Evolutionary conservation across 139 green algal genomes (phyloP).

Genomic region (Chloropicon primus): DNA sequence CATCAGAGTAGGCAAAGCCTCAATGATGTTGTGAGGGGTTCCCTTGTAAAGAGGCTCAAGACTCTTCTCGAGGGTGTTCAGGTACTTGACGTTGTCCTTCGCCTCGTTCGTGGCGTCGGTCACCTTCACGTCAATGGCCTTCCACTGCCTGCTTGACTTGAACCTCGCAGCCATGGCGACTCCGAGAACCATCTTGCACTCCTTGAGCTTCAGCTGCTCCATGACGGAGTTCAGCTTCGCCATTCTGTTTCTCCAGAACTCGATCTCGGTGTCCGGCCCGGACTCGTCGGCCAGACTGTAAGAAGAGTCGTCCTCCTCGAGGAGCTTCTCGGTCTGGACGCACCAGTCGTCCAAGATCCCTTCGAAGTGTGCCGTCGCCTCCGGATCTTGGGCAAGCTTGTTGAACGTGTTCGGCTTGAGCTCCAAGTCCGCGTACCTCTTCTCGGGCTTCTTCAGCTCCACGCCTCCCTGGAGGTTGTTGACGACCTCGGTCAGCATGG

Average conservation of each 20-base stretch:
- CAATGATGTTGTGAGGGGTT: conserved; percentile 47
- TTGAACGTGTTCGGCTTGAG: conserved; percentile 38
- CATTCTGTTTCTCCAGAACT: conserved; percentile 70
- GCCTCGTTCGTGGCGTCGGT: conserved; percentile 77
- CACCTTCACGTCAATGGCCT: conserved; percentile 47
- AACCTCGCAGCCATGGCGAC: conserved; percentile 33
- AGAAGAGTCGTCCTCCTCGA: conserved; percentile 12
- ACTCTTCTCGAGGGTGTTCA: conserved; percentile 66
- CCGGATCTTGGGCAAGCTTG: conserved; percentile 33
- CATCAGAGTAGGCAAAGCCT: conserved; percentile 57
- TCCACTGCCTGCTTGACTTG: conserved; percentile 55
- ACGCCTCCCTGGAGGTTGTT: conserved; percentile 40
- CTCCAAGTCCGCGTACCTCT: conserved; percentile 38
- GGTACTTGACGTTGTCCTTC: conserved; percentile 86
- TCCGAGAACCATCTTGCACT: conserved; percentile 57
- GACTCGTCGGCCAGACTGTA: conserved; percentile 27
- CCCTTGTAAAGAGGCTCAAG: conserved; percentile 64
- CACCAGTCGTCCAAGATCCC: conserved; percentile 33
- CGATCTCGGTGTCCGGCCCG: conserved; percentile 72
- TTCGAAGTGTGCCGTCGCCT: conserved; percentile 22
- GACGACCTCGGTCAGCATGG: conserved; percentile 51
- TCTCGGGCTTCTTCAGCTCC: conserved; percentile 53
- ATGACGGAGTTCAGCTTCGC: conserved; percentile 64
- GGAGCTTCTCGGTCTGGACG: conserved; percentile 34
- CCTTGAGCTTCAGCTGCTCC: conserved; percentile 67